Evolutionary conservation across 2,329 filamentous ascomycete genomes (phyloP).

Genomic region (Xylariaceae sp.): DNA sequence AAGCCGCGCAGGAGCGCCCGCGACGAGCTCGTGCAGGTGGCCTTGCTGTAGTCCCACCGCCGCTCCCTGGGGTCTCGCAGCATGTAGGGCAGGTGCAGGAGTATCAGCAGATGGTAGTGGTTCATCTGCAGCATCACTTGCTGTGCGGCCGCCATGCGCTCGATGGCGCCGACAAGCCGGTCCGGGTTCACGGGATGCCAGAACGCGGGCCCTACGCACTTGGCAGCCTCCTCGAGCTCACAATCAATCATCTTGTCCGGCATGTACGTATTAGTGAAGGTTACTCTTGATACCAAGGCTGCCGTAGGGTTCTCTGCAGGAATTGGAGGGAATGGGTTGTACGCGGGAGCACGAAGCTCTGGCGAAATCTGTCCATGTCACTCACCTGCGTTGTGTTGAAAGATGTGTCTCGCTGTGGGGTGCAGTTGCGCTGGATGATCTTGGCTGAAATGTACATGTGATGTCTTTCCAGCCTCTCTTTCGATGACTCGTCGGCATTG

Average conservation of each 20-base stretch:
- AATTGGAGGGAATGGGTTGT: too few species aligned
- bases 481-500: slow-evolving; percentile 23
- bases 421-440: slow-evolving; percentile 40
- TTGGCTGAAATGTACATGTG: slow-evolving; percentile 35
- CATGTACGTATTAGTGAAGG: too few species aligned
- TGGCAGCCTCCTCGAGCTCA: slow-evolving; percentile 37
- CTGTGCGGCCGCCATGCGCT: slow-evolving; percentile 20
- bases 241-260: slow-evolving; percentile 39
- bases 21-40: slow-evolving; percentile 40
- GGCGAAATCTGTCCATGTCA: too few species aligned
- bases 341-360: too few species aligned
- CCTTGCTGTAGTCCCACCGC: slow-evolving; percentile 40
- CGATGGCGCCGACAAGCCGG: slow-evolving; percentile 14
- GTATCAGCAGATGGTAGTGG: slow-evolving; percentile 42
- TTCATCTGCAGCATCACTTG: slow-evolving; percentile 40
- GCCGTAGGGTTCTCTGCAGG: too few species aligned
- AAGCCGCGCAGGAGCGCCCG: slow-evolving; percentile 44
- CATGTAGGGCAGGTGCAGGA: slow-evolving; percentile 49
- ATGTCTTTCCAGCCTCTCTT: slow-evolving; percentile 36
- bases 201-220: slow-evolving; percentile 37
- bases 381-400: too few species aligned
- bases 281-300: slow-evolving; percentile 19
- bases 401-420: slow-evolving; percentile 25
- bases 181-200: slow-evolving; percentile 34
- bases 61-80: slow-evolving; percentile 31